These are phyloP conservation scores for Xylaria sp. DNA, from an alignment of 2,329 filamentous ascomycete species.

Conservation along the genomic window DNA sequence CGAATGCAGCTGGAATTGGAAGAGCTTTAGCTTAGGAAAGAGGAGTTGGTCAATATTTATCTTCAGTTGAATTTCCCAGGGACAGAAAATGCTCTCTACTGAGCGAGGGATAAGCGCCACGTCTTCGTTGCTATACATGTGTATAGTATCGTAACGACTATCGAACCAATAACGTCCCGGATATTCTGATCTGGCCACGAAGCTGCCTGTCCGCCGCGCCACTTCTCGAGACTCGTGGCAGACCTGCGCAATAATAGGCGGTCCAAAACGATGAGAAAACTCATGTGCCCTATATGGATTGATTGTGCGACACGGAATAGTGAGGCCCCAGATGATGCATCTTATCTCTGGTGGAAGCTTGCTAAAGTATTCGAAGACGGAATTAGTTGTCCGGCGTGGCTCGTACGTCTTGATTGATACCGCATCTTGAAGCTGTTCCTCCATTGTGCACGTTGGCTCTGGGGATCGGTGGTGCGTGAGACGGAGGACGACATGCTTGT, in stretches of 20 bases:
- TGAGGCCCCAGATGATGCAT: constrained; percentile 4
- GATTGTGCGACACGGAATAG: background rate
- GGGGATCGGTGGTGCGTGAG: background rate
- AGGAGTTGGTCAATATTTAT: background rate
- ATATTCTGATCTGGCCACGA: background rate
- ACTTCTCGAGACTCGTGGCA: constrained; percentile 2
- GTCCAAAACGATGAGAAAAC: background rate
- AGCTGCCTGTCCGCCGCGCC: background rate
- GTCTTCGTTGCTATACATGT: background rate
- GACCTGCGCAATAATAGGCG: background rate
- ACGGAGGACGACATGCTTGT: background rate
- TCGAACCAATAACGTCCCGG: background rate
- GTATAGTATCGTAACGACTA: constrained; percentile 1
- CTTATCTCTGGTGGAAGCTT: constrained; percentile 6
- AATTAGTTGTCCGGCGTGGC: background rate
- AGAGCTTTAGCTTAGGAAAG: background rate
- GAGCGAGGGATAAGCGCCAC: background rate
- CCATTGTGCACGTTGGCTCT: background rate
- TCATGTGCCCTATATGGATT: background rate
- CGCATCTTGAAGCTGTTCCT: background rate
- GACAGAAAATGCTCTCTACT: background rate
- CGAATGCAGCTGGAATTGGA: background rate
- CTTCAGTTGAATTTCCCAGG: background rate
- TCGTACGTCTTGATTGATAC: background rate
- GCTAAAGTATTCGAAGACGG: constrained; percentile 7